Evolutionary conservation across 306 rosid species (phyloP).

Genomic region (Medicago arabica): DNA sequence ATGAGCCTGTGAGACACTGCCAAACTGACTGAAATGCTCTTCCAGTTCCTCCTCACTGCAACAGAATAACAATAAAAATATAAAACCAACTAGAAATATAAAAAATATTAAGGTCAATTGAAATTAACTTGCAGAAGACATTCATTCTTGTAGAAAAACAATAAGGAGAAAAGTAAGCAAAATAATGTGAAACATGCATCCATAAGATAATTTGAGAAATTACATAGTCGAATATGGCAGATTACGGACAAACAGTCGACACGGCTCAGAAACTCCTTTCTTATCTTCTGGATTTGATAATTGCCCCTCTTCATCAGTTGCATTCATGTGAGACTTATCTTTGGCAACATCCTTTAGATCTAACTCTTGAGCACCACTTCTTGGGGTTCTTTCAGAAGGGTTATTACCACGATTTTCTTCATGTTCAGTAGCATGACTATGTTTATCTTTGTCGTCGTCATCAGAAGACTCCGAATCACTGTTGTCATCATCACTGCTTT

Average conservation of each 20-base stretch:
- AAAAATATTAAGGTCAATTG: constrained; percentile 17
- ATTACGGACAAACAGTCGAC: constrained; percentile 87
- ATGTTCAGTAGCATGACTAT: constrained; percentile 24
- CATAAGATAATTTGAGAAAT: constrained; percentile 18
- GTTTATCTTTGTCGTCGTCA: constrained; percentile 42
- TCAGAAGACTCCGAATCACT: constrained; percentile 56
- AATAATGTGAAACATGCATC: constrained; percentile 7
- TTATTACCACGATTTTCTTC: constrained; percentile 33
- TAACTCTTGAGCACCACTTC: constrained; percentile 40
- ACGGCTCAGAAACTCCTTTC: constrained; percentile 59
- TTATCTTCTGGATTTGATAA: constrained; percentile 50
- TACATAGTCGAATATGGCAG: constrained; percentile 85
- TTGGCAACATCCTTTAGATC: constrained; percentile 39
- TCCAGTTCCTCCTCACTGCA: constrained; percentile 88
- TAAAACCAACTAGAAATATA: constrained; percentile 15
- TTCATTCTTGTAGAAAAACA: constrained; percentile 1
- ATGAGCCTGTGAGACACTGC: constrained; percentile 77
- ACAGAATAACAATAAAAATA: constrained; percentile 31
- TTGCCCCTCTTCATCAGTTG: constrained; percentile 35
- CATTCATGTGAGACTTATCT: constrained; percentile 42
- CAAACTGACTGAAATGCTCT: constrained; percentile 69
- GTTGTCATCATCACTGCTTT: constrained; percentile 54
- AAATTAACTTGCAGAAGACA: constrained; percentile 31
- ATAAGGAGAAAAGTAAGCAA: constrained; percentile 11
- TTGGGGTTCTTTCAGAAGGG: constrained; percentile 37